Conservation (phyloP, 768 basidiomycete species). For the Cyathus striatus region DNA sequence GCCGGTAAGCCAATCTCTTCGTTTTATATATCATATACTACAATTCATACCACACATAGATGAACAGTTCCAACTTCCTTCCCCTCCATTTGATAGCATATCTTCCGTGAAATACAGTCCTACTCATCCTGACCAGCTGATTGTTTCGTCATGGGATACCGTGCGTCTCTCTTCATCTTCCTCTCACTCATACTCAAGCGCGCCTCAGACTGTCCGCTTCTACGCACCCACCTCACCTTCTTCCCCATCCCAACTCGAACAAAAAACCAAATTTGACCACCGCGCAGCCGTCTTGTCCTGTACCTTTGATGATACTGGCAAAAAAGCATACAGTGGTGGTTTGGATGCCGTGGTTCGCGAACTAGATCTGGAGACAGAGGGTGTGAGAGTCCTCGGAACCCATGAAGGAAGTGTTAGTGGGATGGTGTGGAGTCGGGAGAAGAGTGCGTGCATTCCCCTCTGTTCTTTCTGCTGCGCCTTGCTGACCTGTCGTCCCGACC, state of each 20-base stretch:
- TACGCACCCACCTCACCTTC: constrained; percentile 67
- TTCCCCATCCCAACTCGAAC: constrained; percentile 57
- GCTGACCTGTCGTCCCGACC: neutral
- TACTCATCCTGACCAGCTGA: constrained; percentile 66
- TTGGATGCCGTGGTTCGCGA: constrained; percentile 79
- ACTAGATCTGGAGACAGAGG: constrained; percentile 72
- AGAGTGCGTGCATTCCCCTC: constrained; percentile 41
- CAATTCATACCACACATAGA: too few species aligned
- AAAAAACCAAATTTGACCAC: constrained; percentile 81
- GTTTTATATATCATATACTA: too few species aligned
- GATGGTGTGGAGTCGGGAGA: constrained; percentile 63
- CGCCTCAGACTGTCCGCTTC: constrained; percentile 28
- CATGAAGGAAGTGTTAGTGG: constrained; percentile 79
- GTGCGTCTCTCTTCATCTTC: constrained; percentile 21
- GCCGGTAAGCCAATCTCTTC: too few species aligned
- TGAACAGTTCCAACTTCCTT: too few species aligned
- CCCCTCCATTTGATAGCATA: constrained; percentile 83
- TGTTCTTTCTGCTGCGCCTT: neutral
- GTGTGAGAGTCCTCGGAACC: constrained; percentile 68
- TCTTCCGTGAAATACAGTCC: constrained; percentile 81
- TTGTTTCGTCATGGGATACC: constrained; percentile 91
- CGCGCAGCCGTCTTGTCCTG: constrained; percentile 86
- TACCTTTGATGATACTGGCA: constrained; percentile 63
- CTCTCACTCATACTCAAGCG: constrained; percentile 2
- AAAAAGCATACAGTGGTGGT: constrained; percentile 79